Base-by-base conservation (phyloP, 352 stramenopile species). In the Phytopythium cucurbitacearum region DNA sequence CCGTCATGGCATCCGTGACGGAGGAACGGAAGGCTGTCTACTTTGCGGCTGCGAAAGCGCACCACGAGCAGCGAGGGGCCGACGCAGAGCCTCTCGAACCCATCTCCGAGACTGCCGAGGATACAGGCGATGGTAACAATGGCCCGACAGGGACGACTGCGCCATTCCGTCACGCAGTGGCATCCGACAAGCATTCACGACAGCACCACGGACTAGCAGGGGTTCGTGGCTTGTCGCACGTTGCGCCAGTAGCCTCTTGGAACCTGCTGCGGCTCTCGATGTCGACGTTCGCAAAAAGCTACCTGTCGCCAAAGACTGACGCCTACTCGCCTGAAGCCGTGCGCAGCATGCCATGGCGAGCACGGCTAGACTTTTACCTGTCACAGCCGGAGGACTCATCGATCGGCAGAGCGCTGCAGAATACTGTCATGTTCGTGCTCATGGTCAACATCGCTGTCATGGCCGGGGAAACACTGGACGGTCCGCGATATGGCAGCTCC, bases 401-500 rank as follows among this genome's bases (percentile, higher is more conserved):
- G 28, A 4, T 73, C 12, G 71, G 74, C 7, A 77, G 74, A 69
- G 13, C 57, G 7, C 11, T 83, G 1, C 71, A 80, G 40, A 65
- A 73, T 11, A 16, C 62, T 13, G 16, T 77, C 21, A 62, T 77
- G 51, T 1, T 79, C 4, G 16, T 81, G 0, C 36, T 77, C 2
- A 40, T 79, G n/a, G 4, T 76, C 1, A 76, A 85, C 48, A 56
- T 78, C 8, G 54, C 45, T 7, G 40, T 70, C 15, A 74, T 86
- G 60, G 58, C 76, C 5, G 44, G 41, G 0, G 60, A 81, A 37
- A 87, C 76, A 4, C 59, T 84, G 4, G 78, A 89, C 12, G 78
- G 76, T 10, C 78, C 76, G 2, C 72, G 68, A 16, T 78, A 71
- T n/a, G 62, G 48, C 1, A 67, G 71, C 0, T 54, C 66, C 2